Percentiles rank a stretch among this genome's conserved stretches.
phyloP scores from a whole-genome alignment of 768 basidiomycete species.

The Tylopilus subfusipes region DNA sequence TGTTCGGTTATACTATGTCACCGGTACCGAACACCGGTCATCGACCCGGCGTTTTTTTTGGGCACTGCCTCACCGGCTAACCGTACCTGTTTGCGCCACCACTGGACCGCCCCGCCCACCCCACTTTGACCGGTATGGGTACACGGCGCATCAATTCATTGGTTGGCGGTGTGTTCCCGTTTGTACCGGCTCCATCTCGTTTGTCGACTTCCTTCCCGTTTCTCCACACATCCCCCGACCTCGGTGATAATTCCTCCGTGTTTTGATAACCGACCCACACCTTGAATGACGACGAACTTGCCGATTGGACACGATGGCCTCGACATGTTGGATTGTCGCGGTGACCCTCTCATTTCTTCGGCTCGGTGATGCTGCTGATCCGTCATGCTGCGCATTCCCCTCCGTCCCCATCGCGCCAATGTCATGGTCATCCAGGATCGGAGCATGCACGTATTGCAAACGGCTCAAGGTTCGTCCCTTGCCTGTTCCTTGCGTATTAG shows the following conservation, averaged over 20 bases:
- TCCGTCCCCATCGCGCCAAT: conserved; percentile 6
- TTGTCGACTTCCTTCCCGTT: background rate
- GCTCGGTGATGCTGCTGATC: conserved; percentile 13
- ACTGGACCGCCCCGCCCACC: too few relatives aligned
- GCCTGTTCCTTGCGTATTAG: background rate
- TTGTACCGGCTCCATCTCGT: conserved; percentile 4
- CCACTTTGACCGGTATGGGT: background rate
- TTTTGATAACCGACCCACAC: background rate
- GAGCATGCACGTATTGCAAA: conserved; percentile 85
- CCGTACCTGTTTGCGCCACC: too few relatives aligned
- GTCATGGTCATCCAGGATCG: conserved; percentile 47
- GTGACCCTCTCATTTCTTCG: conserved; percentile 1
- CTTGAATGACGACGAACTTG: background rate
- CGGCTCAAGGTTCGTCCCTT: conserved; percentile 68
- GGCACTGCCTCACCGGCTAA: conserved; percentile 18
- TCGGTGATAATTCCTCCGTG: background rate
- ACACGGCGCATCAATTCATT: conserved; percentile 2
- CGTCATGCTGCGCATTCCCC: conserved; percentile 2
- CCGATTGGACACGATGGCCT: background rate
- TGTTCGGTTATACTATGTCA: conserved; percentile 7
- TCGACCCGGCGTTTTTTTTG: background rate
- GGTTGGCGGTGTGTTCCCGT: conserved; percentile 12
- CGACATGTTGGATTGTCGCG: background rate
- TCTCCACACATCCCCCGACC: background rate
- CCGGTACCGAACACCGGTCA: conserved; percentile 11